Base-by-base conservation (phyloP, 176 grass and related monocot genomes). In the Triticum dicoccoides region DNA sequence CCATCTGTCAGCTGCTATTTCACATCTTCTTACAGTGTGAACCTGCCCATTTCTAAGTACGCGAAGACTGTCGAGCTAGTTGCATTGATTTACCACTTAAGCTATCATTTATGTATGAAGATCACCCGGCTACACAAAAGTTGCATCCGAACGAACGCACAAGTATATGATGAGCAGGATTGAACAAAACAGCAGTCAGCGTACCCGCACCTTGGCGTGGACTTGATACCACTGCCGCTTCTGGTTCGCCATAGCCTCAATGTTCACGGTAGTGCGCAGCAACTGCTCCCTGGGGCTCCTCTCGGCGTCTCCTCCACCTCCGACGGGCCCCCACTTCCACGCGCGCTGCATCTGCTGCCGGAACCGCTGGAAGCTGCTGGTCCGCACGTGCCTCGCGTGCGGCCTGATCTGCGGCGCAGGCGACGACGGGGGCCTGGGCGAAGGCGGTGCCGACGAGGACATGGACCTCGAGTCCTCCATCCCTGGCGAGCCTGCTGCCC, bases 201-300 rank as follows among this genome's bases (percentile, higher is more conserved):
- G 45, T 88, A 99, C 92, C 97, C 71, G 80, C 8, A 87, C 61
- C 90, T 94, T 96, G 30, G 97, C 88, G 33, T 96, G 86, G 78
- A 94, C 89, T 78, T 90, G 92, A 85, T 94, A 99, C 92, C 97
- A 94, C 85, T 94, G 88, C 85, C 97, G 87, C 80, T 99, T 94
- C 82, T 96, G 92, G 83, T 99, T 94, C n/a, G 94, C 92, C 97
- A 99, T 96, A 56, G 84, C 85, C 80, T 99, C 92, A 58, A 99
- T 67, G 90, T 99, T 99, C 61, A 96, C 38, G 20, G 77, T 87
- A 20, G 90, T 87, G 38, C 89, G 82, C 61, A 89, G 52, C 70
- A 93, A 54, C 25, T 92, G 88, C 68, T 96, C 97, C 85, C 89
- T 86, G 20, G 87, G 84, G 66, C 75, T 92, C 61, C 86, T 89